Percentiles rank a stretch among this genome's conserved stretches.
phyloP scores from a whole-genome alignment of 31 red algal species.

The Porphyra umbilicalis region DNA sequence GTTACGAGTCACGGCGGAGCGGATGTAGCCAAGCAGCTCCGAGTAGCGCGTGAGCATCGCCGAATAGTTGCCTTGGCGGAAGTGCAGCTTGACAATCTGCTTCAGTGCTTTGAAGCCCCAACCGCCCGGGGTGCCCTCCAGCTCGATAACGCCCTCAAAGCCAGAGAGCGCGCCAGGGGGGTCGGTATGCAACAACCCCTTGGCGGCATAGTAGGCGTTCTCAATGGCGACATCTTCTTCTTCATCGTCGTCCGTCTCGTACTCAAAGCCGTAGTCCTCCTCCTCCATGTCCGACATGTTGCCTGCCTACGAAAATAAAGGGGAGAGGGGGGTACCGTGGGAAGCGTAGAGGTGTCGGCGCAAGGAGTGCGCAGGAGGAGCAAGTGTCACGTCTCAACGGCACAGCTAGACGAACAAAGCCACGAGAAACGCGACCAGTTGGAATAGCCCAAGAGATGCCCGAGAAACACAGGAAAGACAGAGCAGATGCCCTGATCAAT shows the following conservation, averaged over 20 bases:
- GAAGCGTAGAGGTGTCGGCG: too few relatives aligned
- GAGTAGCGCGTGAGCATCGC: slow-evolving; percentile 79
- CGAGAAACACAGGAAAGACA: too few relatives aligned
- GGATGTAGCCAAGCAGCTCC: slow-evolving; percentile 91
- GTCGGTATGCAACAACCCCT: slow-evolving; percentile 78
- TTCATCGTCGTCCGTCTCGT: slow-evolving; percentile 90
- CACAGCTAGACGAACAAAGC: too few relatives aligned
- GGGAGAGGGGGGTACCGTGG: neutral
- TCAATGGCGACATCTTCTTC: slow-evolving; percentile 95
- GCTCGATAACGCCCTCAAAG: slow-evolving; percentile 81
- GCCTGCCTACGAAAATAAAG: neutral
- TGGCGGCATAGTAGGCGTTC: slow-evolving; percentile 97
- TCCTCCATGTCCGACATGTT: slow-evolving; percentile 85
- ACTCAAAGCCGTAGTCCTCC: slow-evolving; percentile 98
- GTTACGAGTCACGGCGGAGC: slow-evolving; percentile 93
- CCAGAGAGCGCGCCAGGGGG: slow-evolving; percentile 47
- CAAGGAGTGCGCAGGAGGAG: too few relatives aligned
- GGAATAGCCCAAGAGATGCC: too few relatives aligned
- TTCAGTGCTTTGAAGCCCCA: slow-evolving; percentile 99
- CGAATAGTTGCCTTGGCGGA: slow-evolving; percentile 62
- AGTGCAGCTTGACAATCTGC: slow-evolving; percentile 92
- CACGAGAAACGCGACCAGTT: too few relatives aligned
- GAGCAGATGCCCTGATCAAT: too few relatives aligned
- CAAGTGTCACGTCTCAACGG: too few relatives aligned
- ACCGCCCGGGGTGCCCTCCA: slow-evolving; percentile 88